Base-by-base conservation (phyloP, 352 stramenopile genomes). In the Globisporangium takayamanum region DNA sequence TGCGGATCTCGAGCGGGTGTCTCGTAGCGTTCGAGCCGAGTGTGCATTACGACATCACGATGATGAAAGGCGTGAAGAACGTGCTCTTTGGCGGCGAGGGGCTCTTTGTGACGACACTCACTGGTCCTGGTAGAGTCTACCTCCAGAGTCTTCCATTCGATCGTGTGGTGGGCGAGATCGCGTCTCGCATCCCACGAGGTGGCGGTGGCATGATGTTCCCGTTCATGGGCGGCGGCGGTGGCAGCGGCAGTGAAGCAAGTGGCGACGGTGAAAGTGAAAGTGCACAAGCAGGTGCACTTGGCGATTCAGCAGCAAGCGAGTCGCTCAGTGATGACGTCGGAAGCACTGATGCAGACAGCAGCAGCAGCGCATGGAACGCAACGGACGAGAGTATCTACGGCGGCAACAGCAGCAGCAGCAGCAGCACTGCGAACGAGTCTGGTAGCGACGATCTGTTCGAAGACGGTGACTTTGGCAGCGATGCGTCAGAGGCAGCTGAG, bases 41-140 rank as follows among this genome's bases (percentile, higher is more conserved):
- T 25, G 83, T 96, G 46, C 68, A 88, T 48, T 97, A 94, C 65
- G 90, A 97, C 64, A 93, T 98, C 62, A 81, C 92, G 67, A 97
- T 92, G 73, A 78, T 93, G 69, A 83, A 88, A 20, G 93, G 93
- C 42, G 87, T 97, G 37, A 97, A 97, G 68, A 98, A 98, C 75
- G 84, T 96, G 18, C 65, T 98, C 37, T 98, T 98, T 76, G 88
- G 92, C n/a, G 92, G 91, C 1, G 90, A 97, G 68, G 94, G 92
- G 15, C 62, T 98, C 15, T 98, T 98, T 60, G 78, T 98, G 39
- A 97, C 94, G 39, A 97, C 89, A 22, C 77, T 98, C 16, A 97
- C 80, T 45, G 92, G 91, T 15, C 91, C 91, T 3, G 92, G 92
- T 25, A 88, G 77, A 16, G 86, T 97, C 16, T 98, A 92, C 66